Evolutionary conservation across 192 early-diverging fungal genomes (phyloP).

Genomic region (Coemansia reversa): DNA sequence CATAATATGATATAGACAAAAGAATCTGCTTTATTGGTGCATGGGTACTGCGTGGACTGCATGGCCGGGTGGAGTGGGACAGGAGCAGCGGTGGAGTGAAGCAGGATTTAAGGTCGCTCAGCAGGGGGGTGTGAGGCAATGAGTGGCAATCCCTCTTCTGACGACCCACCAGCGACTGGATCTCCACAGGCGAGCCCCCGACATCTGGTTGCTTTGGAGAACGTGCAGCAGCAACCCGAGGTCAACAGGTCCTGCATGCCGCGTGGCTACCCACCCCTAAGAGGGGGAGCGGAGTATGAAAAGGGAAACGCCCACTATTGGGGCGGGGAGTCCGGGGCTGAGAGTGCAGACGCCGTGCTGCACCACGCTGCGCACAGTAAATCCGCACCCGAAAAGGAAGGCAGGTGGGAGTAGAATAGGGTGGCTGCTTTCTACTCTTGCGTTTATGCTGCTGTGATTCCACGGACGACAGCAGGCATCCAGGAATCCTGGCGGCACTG

Average conservation of each 20-base stretch:
- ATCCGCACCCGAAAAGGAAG: background rate
- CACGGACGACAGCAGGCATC: background rate
- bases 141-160: background rate
- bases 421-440: background rate
- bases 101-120: background rate
- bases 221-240: constrained; percentile 8
- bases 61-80: background rate
- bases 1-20: background rate
- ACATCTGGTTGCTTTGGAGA: constrained; percentile 12
- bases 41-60: background rate
- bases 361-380: background rate
- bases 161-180: background rate
- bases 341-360: background rate
- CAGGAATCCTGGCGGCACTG: no score
- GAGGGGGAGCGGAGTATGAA: constrained; percentile 14
- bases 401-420: constrained; percentile 2
- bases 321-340: background rate
- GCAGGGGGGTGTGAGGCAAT: background rate
- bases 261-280: background rate
- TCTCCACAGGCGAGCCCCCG: constrained; percentile 4
- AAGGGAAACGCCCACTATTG: background rate
- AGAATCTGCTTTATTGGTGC: background rate
- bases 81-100: background rate
- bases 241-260: background rate
- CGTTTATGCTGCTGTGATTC: background rate